Evolutionary conservation across 2,329 filamentous ascomycete species (phyloP), one percentile per base, ranked within the genome.

Genomic region (Acarospora socialis): DNA sequence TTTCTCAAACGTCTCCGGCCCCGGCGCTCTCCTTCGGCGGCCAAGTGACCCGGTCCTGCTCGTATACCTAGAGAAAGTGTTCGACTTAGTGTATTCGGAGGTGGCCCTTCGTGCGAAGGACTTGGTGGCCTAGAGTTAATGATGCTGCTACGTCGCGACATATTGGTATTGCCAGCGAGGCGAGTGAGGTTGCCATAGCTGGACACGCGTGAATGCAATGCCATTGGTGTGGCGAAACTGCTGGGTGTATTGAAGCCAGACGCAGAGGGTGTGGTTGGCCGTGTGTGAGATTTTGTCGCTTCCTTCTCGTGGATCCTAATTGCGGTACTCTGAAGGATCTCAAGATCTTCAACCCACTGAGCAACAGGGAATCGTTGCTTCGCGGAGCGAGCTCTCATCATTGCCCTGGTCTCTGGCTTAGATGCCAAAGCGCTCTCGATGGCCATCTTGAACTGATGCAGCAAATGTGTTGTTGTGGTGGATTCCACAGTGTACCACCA

Each of bases 401-500:
- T 59, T 1, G 68, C 67, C 33, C 73, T 58, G 16, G 65, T 65
- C 21, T 68, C 58, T 9, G 54, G 53, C 41, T 68, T 68, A 2
- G 70, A 74, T 32, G 59, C 65, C 33, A 78, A 49, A 2, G 73
- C 74, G 31, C 63, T 63, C n/a, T 68, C 55, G 39, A 78, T 77
- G 8, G 73, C 70, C 40, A 63, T 60, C 48, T 70, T 73, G 57
- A 78, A 77, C 46, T 78, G 74, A 27, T 69, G 65, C 33, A 77
- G 57, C 25, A 77, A 53, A 54, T 78, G 73, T 25, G 63, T 63
- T 1, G 72, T 73, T 2, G 69, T 69, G 4, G 65, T 72, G 0
- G 70, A 75, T 48, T 78, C 74, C 34, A 78, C 68, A 0, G 73
- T 77, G 49, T 70, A 78, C 73, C 73, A 78, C 67, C 73, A 77